Evolutionary conservation across 257 asterid genomes (phyloP).

Genomic region (Nicotiana attenuata): DNA sequence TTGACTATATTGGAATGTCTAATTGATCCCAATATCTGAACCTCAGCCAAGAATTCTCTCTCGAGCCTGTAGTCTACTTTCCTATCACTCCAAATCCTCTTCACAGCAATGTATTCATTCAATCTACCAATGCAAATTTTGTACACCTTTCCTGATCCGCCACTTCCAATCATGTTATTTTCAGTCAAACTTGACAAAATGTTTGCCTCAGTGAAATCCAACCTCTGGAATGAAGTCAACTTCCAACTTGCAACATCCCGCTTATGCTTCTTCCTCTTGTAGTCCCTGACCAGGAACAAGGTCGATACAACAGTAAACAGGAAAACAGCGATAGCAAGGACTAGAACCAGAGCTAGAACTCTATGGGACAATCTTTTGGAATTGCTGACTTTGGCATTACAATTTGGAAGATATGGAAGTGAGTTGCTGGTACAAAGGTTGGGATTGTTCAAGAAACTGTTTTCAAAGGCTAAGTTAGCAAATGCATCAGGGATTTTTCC

Average conservation of each 20-base stretch:
- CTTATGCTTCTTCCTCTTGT: slow-evolving; percentile 47
- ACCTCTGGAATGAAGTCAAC: slow-evolving; percentile 66
- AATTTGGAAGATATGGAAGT: slow-evolving; percentile 34
- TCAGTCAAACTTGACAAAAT: slow-evolving; percentile 47
- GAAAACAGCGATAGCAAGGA: slow-evolving; percentile 31
- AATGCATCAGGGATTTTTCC: slow-evolving; percentile 63
- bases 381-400: slow-evolving; percentile 22
- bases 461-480: slow-evolving; percentile 61
- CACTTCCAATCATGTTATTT: slow-evolving; percentile 48
- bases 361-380: slow-evolving; percentile 34
- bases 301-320: slow-evolving; percentile 25
- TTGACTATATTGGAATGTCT: slow-evolving; percentile 62
- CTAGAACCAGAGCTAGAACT: slow-evolving; percentile 41
- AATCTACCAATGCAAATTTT: slow-evolving; percentile 26
- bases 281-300: slow-evolving; percentile 38
- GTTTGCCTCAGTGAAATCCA: slow-evolving; percentile 39
- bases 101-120: slow-evolving; percentile 43
- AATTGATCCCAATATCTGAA: slow-evolving; percentile 50
- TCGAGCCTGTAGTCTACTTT: slow-evolving; percentile 36
- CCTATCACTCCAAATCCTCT: slow-evolving; percentile 34
- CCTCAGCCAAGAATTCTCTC: slow-evolving; percentile 59
- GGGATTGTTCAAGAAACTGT: slow-evolving; percentile 59
- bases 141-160: slow-evolving; percentile 65
- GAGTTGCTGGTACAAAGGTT: slow-evolving; percentile 47
- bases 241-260: slow-evolving; percentile 64